phyloP scores from a whole-genome alignment of 768 basidiomycete species.

The Suillus clintonianus region DNA sequence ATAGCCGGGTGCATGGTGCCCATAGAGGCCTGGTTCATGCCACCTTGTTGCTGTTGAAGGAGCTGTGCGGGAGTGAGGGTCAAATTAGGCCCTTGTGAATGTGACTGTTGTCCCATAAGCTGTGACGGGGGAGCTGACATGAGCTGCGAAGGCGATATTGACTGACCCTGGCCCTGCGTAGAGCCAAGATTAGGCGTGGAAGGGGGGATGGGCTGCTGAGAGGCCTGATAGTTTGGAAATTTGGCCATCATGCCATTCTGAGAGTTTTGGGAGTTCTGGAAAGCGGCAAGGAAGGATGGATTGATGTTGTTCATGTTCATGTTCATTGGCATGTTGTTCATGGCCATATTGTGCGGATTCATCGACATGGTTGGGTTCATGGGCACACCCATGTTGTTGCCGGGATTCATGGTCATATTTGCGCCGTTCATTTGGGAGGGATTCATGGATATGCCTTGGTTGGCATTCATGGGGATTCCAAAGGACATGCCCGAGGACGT shows the following conservation, averaged over 20 bases:
- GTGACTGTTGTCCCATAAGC: slow-evolving; percentile 23
- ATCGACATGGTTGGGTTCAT: slow-evolving; percentile 5
- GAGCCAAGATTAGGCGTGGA: slow-evolving; percentile 10
- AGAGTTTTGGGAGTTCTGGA: slow-evolving; percentile 21
- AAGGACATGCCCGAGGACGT: slow-evolving; percentile 18
- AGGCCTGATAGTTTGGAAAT: slow-evolving; percentile 15
- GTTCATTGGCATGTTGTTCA: slow-evolving; percentile 8
- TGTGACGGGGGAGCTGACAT: slow-evolving; percentile 21
- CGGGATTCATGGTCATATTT: slow-evolving; percentile 12
- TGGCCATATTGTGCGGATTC: slow-evolving; percentile 1
- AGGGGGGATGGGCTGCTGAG: slow-evolving; percentile 14
- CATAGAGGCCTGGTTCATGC: slow-evolving; percentile 12
- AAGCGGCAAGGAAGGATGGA: slow-evolving; percentile 35
- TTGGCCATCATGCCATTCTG: slow-evolving; percentile 15
- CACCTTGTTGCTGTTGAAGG: slow-evolving; percentile 35
- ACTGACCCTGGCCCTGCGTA: slow-evolving; percentile 15
- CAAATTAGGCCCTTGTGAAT: slow-evolving; percentile 15
- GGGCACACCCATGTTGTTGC: not conserved
- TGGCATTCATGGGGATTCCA: slow-evolving; percentile 10
- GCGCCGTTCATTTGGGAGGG: slow-evolving; percentile 7
- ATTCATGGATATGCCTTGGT: slow-evolving; percentile 6
- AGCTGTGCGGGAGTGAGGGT: slow-evolving; percentile 39
- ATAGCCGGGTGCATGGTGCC: slow-evolving; percentile 24
- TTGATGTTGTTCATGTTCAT: slow-evolving; percentile 23
- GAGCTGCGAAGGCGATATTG: slow-evolving; percentile 25